Percentiles rank a stretch among this genome's conserved stretches.
These are phyloP conservation scores for Hypoxylon sp. DNA, from an alignment of 2,329 filamentous ascomycete genomes.

Conservation along the genomic window DNA sequence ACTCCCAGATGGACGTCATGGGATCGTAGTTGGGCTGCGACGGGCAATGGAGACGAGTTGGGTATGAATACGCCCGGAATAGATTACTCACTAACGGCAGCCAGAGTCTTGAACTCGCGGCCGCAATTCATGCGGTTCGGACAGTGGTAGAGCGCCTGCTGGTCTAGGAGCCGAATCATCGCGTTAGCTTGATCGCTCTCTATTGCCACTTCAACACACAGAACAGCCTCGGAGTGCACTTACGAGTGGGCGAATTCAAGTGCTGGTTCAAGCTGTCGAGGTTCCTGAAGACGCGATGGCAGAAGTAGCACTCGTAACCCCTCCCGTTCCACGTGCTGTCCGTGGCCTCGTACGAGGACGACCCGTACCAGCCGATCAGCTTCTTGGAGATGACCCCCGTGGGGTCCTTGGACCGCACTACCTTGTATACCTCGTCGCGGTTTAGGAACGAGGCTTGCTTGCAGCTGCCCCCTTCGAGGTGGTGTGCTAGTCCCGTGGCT, in stretches of 20 bases:
- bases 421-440: constrained; percentile 34
- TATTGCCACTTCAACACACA: not conserved
- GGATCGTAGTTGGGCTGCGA: not conserved
- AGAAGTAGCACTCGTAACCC: constrained; percentile 44
- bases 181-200: not conserved
- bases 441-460: constrained; percentile 26
- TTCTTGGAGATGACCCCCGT: constrained; percentile 32
- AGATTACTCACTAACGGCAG: constrained; percentile 49
- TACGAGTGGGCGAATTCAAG: constrained; percentile 38
- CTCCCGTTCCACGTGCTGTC: constrained; percentile 32
- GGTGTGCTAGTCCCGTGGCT: constrained; percentile 35
- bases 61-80: not conserved
- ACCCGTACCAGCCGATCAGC: constrained; percentile 32
- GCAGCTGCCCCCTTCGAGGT: constrained; percentile 31
- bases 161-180: constrained; percentile 20
- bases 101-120: constrained; percentile 59
- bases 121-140: constrained; percentile 38
- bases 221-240: not conserved
- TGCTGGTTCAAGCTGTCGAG: constrained; percentile 34
- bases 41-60: not conserved
- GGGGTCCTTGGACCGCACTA: constrained; percentile 28
- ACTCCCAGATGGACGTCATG: not conserved
- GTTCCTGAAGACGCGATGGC: constrained; percentile 26
- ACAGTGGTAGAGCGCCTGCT: constrained; percentile 42
- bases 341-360: constrained; percentile 36